Base-by-base conservation (phyloP, 2,329 filamentous ascomycete species). In the Aspergillus arachidicola region DNA sequence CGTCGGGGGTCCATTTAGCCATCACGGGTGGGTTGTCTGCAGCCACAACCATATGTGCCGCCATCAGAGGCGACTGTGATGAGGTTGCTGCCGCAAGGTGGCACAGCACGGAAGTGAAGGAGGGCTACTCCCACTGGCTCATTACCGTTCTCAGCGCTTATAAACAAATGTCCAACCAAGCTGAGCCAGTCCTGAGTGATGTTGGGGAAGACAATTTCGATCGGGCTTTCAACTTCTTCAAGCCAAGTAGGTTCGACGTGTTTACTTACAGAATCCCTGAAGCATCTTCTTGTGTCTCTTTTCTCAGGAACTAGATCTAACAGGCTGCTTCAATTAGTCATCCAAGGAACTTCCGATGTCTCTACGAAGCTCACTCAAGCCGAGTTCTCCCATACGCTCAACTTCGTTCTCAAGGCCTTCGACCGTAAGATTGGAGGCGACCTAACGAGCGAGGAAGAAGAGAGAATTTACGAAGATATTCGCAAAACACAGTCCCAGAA, bases 1-100 rank as follows among this genome's bases (percentile, higher is more conserved):
- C 80, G 0, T 84, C 82, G 0, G 82, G 82, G 11, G 75, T 82
- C 3, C 82, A 85, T 63, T 70, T 85, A 1, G 83, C 83, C 1
- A 41, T 84, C 0, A 63, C 73, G 0, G 72, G 77, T 19, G 82
- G 72, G 4, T 75, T 85, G 0, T 81, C 82, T 0, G 82, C 83
- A 0, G 82, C 82, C 1, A 72, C 71, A 0, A 81, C 82, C 0
- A 83, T 85, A 21, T 67, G 68, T 4, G 81, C 82, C 0, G 67
- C 76, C 0, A 72, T 75, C 5, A 71, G 72, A 19, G 81, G 80
- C 1, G 70, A 85, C 9, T 74, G 68, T 45, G 65, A 69, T 53
- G 82, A 85, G 69, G 10, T 56, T 3, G 65, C 59, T 4, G 81
- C 80, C 0, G 66, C 57, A 0, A 57, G 66, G 23, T 81, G 78